Conservation (phyloP, 768 basidiomycete species). For the Russula foetens region DNA sequence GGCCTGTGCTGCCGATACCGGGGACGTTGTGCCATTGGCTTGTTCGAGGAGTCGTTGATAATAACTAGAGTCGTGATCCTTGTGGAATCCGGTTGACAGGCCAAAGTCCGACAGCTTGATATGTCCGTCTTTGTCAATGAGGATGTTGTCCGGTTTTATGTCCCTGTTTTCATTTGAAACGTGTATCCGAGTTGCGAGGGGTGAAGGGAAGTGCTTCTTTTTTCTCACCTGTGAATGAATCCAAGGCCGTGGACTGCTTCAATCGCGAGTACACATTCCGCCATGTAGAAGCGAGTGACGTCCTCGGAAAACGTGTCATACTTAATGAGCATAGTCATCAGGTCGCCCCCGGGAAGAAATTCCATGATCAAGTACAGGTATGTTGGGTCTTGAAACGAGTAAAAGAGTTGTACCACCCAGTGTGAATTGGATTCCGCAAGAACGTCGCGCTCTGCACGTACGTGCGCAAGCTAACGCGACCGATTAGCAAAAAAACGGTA, state of each 20-base stretch:
- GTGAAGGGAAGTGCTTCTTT: background rate
- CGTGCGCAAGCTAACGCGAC: constrained; percentile 75
- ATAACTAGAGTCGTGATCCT: constrained; percentile 93
- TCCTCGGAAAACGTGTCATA: constrained; percentile 99
- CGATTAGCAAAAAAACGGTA: background rate
- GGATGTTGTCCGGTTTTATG: constrained; percentile 98
- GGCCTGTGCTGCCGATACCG: constrained; percentile 37
- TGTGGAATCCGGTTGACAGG: constrained; percentile 98
- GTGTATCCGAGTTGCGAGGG: background rate
- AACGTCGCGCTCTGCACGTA: constrained; percentile 95
- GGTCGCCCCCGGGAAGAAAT: constrained; percentile 94
- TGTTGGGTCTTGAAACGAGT: constrained; percentile 94
- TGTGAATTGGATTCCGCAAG: constrained; percentile 90
- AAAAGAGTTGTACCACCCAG: constrained; percentile 96
- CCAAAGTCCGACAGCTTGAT: constrained; percentile 98
- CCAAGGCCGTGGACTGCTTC: constrained; percentile 96
- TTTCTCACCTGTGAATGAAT: constrained; percentile 86
- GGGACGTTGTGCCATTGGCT: constrained; percentile 40
- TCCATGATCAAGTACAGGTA: constrained; percentile 98
- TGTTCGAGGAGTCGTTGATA: constrained; percentile 83
- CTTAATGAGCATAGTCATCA: constrained; percentile 99
- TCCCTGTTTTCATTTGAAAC: constrained; percentile 49
- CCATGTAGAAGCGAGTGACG: constrained; percentile 96
- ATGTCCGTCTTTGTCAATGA: constrained; percentile 96
- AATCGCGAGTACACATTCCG: constrained; percentile 96